Conservation (phyloP, 2,329 filamentous ascomycete species). For the Dactylonectria estremocensis region DNA sequence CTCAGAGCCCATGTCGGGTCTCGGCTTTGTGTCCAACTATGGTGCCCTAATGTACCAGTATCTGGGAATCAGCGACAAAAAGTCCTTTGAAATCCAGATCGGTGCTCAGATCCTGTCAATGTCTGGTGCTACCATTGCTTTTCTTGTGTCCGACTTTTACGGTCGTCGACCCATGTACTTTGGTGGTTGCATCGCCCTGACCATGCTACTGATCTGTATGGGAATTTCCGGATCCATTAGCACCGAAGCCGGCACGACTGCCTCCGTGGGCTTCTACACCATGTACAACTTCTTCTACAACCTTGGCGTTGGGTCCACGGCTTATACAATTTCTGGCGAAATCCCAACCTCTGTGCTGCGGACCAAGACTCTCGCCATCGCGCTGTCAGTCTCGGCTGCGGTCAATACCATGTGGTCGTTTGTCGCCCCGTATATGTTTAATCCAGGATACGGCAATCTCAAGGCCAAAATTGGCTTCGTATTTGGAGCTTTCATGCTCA, state of each 20-base stretch:
- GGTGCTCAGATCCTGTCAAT: conserved; percentile 50
- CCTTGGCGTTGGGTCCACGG: conserved; percentile 57
- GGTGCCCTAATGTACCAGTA: conserved; percentile 54
- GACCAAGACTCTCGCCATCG: conserved; percentile 60
- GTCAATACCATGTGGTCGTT: conserved; percentile 61
- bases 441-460: conserved; percentile 53
- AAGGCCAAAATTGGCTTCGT: conserved; percentile 60
- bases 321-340: conserved; percentile 61
- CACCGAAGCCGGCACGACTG: conserved; percentile 44
- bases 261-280: conserved; percentile 54
- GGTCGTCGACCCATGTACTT: conserved; percentile 51
- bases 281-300: conserved; percentile 61
- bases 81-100: conserved; percentile 50
- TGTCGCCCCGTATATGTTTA: conserved; percentile 62
- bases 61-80: conserved; percentile 45
- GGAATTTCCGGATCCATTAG: conserved; percentile 46
- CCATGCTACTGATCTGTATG: conserved; percentile 47
- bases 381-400: conserved; percentile 59
- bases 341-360: conserved; percentile 61
- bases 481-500: conserved; percentile 54
- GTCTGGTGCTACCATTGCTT: conserved; percentile 47
- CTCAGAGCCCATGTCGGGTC: conserved; percentile 62
- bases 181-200: conserved; percentile 42
- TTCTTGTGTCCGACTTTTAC: conserved; percentile 46
- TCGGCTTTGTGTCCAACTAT: conserved; percentile 62